phyloP scores from a whole-genome alignment of 129 eudicot genomes.

The Tagetes patula region DNA sequence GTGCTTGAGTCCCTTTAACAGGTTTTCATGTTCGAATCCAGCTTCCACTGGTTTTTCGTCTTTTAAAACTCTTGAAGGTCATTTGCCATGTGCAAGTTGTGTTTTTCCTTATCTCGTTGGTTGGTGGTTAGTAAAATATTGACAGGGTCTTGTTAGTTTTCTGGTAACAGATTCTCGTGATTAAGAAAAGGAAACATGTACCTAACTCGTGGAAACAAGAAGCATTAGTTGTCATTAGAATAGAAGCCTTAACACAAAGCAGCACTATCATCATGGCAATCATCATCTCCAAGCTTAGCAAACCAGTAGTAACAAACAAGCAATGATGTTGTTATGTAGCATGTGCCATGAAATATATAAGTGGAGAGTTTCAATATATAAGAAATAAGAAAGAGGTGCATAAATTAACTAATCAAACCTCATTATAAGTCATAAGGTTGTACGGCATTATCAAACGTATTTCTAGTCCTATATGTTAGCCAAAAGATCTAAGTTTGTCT shows the following conservation, averaged over 20 bases:
- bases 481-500: slow-evolving; percentile 5
- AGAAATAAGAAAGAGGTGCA: slow-evolving; percentile 17
- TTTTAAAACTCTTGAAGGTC: not conserved
- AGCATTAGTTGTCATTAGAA: slow-evolving; percentile 36
- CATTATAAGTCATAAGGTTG: not conserved
- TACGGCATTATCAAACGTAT: not conserved
- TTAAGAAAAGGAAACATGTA: not conserved
- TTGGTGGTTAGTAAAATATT: too few relatives aligned
- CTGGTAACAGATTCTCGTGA: too few relatives aligned
- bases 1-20: slow-evolving; percentile 8
- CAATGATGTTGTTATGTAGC: slow-evolving; percentile 6
- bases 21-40: not conserved
- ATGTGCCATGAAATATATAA: slow-evolving; percentile 22
- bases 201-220: slow-evolving; percentile 41
- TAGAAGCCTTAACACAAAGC: slow-evolving; percentile 33
- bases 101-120: not conserved
- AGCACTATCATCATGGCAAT: slow-evolving; percentile 21
- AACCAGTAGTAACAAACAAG: not conserved
- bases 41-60: not conserved
- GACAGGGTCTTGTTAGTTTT: too few relatives aligned
- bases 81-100: not conserved
- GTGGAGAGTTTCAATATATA: slow-evolving; percentile 42
- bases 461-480: not conserved
- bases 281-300: slow-evolving; percentile 27
- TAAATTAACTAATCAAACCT: not conserved